These are phyloP conservation scores for Hansenula lynferdii DNA, from an alignment of 1,139 yeast genomes.

Conservation along the genomic window DNA sequence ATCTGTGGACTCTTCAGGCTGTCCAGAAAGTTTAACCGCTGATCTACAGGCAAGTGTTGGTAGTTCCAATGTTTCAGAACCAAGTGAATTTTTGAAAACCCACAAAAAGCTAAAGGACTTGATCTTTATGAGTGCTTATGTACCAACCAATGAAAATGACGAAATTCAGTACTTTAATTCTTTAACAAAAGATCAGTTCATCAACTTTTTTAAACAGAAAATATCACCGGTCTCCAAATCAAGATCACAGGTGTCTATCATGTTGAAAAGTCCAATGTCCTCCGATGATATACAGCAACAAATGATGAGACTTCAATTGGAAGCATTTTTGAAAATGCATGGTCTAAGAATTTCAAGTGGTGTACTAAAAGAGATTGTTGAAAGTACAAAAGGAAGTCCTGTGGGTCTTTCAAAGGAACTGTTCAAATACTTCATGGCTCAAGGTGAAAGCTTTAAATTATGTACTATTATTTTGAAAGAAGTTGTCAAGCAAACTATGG, in stretches of 20 bases:
- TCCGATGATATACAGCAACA: constrained; percentile 29
- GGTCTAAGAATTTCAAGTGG: constrained; percentile 38
- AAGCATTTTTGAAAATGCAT: constrained; percentile 35
- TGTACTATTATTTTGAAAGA: constrained; percentile 29
- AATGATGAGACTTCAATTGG: constrained; percentile 33
- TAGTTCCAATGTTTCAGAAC: constrained; percentile 24
- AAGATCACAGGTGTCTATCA: constrained; percentile 36
- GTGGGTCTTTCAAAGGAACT: constrained; percentile 32
- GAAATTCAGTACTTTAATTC: constrained; percentile 25
- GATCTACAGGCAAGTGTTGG: constrained; percentile 31
- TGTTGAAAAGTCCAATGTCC: constrained; percentile 32
- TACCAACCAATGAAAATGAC: constrained; percentile 35
- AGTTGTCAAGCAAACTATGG: constrained; percentile 20
- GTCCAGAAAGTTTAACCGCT: constrained; percentile 33
- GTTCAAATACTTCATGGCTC: constrained; percentile 32
- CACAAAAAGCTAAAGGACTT: constrained; percentile 48
- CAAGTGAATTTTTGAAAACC: constrained; percentile 26
- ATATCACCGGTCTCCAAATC: constrained; percentile 34
- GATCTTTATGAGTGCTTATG: constrained; percentile 38
- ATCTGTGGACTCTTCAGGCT: constrained; percentile 24
- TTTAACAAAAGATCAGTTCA: constrained; percentile 28
- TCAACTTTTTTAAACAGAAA: constrained; percentile 27
- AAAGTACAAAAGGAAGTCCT: constrained; percentile 31
- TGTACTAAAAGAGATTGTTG: constrained; percentile 32
- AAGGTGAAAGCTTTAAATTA: constrained; percentile 33